phyloP scores from a whole-genome alignment of 306 rosid species.

The Lithocarpus polystachyus region DNA sequence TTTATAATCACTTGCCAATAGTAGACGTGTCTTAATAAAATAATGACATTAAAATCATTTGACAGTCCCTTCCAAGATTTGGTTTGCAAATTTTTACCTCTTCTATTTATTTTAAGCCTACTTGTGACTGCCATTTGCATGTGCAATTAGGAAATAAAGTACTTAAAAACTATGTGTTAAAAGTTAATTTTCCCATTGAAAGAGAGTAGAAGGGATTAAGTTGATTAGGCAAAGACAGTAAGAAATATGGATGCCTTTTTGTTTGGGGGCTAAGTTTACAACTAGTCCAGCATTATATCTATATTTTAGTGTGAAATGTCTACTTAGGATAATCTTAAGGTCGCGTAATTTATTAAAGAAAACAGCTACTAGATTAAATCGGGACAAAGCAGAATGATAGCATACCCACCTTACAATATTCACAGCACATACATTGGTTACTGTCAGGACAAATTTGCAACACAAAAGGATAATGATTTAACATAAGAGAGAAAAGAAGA shows the following conservation, averaged over 20 bases:
- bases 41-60: not conserved
- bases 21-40: not conserved
- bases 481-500: not conserved
- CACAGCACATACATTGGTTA: slow-evolving; percentile 18
- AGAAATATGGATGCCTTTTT: too few species aligned
- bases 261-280: too few species aligned
- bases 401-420: not conserved
- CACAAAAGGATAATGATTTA: slow-evolving; percentile 13
- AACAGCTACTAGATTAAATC: not conserved
- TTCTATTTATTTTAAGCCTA: not conserved
- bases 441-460: slow-evolving; percentile 24
- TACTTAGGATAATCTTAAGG: not conserved
- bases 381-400: not conserved
- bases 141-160: slow-evolving; percentile 1
- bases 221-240: too few species aligned
- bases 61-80: slow-evolving; percentile 6
- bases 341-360: not conserved
- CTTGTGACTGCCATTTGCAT: not conserved
- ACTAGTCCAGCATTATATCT: too few species aligned
- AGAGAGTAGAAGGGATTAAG: too few species aligned
- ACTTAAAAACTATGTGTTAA: not conserved
- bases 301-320: not conserved
- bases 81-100: not conserved
- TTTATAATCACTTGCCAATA: not conserved
- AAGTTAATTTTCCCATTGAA: too few species aligned